A percentile compares a stretch with the other conserved stretches of the same genome.
Evolutionary conservation across 208 protist species (phyloP).

Genomic region (Acanthamoeba triangularis): DNA sequence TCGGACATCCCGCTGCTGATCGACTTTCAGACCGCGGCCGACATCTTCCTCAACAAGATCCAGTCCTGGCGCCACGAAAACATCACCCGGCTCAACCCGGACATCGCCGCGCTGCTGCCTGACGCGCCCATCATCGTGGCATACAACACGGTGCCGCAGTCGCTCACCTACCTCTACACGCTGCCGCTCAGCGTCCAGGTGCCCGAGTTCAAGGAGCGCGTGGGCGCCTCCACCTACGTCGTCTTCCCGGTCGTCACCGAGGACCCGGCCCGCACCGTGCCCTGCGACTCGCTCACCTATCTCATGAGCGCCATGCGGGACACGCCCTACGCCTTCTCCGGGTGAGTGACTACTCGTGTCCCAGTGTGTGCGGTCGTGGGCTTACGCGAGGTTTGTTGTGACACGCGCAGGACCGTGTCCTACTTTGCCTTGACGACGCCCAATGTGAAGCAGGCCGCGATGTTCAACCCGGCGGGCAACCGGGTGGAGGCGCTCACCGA

Average conservation of each 20-base stretch:
- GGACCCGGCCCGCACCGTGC: background rate
- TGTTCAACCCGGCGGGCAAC: conserved; percentile 10
- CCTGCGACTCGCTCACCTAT: background rate
- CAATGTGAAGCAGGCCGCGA: conserved; percentile 34
- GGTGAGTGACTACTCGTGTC: background rate
- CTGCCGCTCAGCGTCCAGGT: background rate
- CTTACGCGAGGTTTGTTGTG: background rate
- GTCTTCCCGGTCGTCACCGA: background rate
- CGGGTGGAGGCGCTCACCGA: conserved; percentile 10
- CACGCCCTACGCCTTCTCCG: conserved; percentile 4
- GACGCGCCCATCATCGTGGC: conserved; percentile 40
- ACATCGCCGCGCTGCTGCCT: background rate
- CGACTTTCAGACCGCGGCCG: conserved; percentile 44
- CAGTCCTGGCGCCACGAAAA: conserved; percentile 3
- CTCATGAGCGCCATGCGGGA: background rate
- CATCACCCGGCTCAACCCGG: conserved; percentile 33
- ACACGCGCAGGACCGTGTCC: background rate
- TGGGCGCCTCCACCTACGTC: background rate
- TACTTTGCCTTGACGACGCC: conserved; percentile 53
- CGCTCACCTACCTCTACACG: conserved; percentile 8
- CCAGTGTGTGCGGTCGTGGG: no score
- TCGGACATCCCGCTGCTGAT: background rate
- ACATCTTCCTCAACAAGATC: conserved; percentile 75
- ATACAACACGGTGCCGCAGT: conserved; percentile 55
- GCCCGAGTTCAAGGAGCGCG: background rate